phyloP scores from a whole-genome alignment of 1,139 yeast species.

The Debaryomyces subglobosus region DNA sequence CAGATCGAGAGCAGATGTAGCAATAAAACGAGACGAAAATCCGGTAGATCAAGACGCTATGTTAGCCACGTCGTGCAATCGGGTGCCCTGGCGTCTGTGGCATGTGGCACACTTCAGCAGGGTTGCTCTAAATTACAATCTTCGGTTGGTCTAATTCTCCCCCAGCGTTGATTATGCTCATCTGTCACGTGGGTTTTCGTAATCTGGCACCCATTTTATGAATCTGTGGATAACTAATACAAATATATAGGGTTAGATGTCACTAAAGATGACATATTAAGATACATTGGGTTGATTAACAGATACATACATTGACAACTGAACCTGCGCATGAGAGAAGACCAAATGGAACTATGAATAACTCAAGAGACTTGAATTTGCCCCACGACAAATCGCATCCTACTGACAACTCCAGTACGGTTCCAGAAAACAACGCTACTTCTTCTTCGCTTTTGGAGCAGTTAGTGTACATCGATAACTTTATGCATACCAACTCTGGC shows the following conservation, averaged over 20 bases:
- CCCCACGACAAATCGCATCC: not conserved
- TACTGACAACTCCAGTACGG: not conserved
- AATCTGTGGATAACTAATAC: conserved; percentile 4
- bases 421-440: conserved; percentile 28
- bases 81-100: not conserved
- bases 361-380: not conserved
- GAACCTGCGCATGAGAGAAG: not conserved
- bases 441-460: conserved; percentile 74
- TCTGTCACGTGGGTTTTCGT: conserved; percentile 5
- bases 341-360: not conserved
- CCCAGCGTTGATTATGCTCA: not conserved
- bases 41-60: not conserved
- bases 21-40: not conserved
- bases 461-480: conserved; percentile 74
- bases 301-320: not conserved
- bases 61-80: not conserved
- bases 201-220: not conserved
- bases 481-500: conserved; percentile 53
- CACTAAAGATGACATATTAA: not conserved
- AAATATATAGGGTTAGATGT: not conserved
- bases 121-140: not conserved
- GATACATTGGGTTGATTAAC: not conserved
- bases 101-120: not conserved
- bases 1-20: not conserved
- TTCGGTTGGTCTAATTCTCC: not conserved